Conservation (phyloP, 2,329 filamentous ascomycete species). For the Lachnellula subtilissima region DNA sequence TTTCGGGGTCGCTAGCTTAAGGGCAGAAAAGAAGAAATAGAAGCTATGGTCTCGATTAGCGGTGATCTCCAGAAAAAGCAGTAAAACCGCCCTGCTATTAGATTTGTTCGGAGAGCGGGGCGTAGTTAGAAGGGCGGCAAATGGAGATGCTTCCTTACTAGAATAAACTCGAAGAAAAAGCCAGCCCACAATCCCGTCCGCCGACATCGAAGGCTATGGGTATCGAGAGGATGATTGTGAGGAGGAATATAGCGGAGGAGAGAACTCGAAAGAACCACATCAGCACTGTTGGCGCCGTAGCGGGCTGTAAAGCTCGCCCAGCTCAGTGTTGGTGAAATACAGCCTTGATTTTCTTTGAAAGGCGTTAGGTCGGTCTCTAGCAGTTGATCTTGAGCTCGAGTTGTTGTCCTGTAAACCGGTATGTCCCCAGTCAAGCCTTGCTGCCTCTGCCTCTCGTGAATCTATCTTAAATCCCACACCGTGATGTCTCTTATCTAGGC, state of each 20-base stretch:
- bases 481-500: no score
- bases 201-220: constrained; percentile 97
- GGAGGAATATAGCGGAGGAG: constrained; percentile 79
- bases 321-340: constrained; percentile 17
- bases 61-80: not conserved
- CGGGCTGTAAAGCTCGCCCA: constrained; percentile 41
- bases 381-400: not conserved
- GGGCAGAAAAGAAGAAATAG: constrained; percentile 81
- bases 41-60: constrained; percentile 43
- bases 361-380: not conserved
- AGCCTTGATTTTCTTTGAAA: not conserved
- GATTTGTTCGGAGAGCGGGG: not conserved
- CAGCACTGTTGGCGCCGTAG: constrained; percentile 45
- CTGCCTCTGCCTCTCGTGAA: not conserved
- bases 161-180: constrained; percentile 85
- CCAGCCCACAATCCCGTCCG: constrained; percentile 86
- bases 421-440: not conserved
- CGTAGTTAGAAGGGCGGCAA: not conserved
- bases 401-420: not conserved
- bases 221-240: constrained; percentile 91
- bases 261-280: constrained; percentile 83
- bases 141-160: constrained; percentile 30
- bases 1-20: constrained; percentile 77
- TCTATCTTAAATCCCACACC: not conserved
- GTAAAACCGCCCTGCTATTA: not conserved